phyloP scores from a whole-genome alignment of 2,329 filamentous ascomycete species.

The Alternaria triticina region DNA sequence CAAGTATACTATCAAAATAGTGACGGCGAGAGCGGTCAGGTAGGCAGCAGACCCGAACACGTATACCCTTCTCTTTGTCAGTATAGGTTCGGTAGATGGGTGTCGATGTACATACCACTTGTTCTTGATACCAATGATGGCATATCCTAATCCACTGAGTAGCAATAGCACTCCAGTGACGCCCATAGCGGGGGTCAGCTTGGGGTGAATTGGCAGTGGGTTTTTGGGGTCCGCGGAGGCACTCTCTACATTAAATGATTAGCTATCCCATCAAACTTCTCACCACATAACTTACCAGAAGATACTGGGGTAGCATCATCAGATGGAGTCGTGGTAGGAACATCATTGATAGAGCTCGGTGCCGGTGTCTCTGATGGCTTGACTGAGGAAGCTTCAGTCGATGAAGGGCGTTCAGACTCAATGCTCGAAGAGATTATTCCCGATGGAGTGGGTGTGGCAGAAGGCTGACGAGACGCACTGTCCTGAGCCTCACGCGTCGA shows the following conservation, averaged over 20 bases:
- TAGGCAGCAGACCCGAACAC: slow-evolving; percentile 78
- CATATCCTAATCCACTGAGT: slow-evolving; percentile 71
- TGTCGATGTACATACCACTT: slow-evolving; percentile 56
- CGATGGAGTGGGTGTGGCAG: slow-evolving; percentile 23
- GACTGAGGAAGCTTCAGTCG: slow-evolving; percentile 14
- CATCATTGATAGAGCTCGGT: slow-evolving; percentile 20
- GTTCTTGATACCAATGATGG: slow-evolving; percentile 82
- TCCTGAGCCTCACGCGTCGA: slow-evolving; percentile 19
- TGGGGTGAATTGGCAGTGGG: slow-evolving; percentile 72
- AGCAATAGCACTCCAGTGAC: slow-evolving; percentile 81
- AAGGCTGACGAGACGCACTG: slow-evolving; percentile 17
- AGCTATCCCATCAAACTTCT: not conserved
- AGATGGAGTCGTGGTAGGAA: slow-evolving; percentile 23
- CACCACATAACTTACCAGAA: slow-evolving; percentile 18
- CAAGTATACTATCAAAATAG: slow-evolving; percentile 86
- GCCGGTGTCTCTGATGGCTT: slow-evolving; percentile 17
- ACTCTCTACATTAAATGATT: slow-evolving; percentile 8
- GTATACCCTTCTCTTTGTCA: slow-evolving; percentile 43
- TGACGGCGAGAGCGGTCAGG: slow-evolving; percentile 73
- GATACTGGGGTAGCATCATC: slow-evolving; percentile 25
- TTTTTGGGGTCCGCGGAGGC: slow-evolving; percentile 20
- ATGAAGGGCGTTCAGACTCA: slow-evolving; percentile 19
- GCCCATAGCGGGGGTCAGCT: slow-evolving; percentile 80
- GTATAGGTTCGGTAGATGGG: not conserved
- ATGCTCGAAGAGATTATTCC: slow-evolving; percentile 15